Base-by-base conservation (phyloP, 768 basidiomycete species). In the Chalciporus sphaerocephalus region DNA sequence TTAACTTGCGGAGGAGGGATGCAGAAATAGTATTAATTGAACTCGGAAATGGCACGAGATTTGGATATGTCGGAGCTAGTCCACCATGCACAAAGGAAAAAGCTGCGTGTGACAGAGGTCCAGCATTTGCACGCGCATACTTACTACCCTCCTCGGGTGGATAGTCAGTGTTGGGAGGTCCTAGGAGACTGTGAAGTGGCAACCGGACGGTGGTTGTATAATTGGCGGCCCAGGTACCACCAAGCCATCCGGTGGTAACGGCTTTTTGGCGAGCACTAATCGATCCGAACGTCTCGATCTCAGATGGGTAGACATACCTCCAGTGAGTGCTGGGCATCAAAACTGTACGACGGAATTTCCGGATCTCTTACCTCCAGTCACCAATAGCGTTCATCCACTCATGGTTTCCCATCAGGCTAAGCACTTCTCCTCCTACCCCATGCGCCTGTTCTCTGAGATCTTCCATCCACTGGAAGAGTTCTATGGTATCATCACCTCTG, bases 81-180 rank as follows among this genome's bases (percentile, higher is more conserved):
- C 94, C 94, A 16, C 94, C 95, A 50, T 98, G 96, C 2, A 95
- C 88, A 64, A 97, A 97, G 1, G 92, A 91, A 22, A 93, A 68
- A 1, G 92, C 90, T 0, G 87, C 76, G 62, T 86, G 87, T 0
- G 86, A 84, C 42, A 92, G 72, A 6, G 79, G 75, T 2, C 73
- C 60, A 6, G 53, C 61, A 46, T 47, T 65, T 22, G 59, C 74
- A 50, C 60, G 66, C 55, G 55, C 53, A 38, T 61, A 56, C 41
- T 46, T 12, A 37, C 63, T 64, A 20, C 51, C 54, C 42, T 64
- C 50, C 57, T 62, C 42, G 21, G 80, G 61, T 32, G 71, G 79
- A 53, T 75, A 81, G 15, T 74, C 77, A 20, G 80, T 79, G 62
- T 89, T 87, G 8, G 80, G 81, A 5, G 73, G 73, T 2, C 85